phyloP scores from a whole-genome alignment of 345 rosid species.

The Aurinia saxatilis region DNA sequence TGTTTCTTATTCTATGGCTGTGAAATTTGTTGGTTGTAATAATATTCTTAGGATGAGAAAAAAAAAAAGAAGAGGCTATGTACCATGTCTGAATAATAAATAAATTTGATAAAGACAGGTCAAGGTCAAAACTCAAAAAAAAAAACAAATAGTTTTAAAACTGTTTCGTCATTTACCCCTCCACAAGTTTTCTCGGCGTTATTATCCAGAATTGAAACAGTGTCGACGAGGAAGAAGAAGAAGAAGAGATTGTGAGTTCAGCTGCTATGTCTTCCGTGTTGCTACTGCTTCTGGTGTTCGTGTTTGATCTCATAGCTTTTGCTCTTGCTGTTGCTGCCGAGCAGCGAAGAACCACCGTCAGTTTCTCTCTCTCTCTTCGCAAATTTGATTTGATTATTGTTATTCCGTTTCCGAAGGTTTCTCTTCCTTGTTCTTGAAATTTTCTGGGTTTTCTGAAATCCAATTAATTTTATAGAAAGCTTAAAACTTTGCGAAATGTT shows the following conservation, averaged over 20 bases:
- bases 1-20: no score
- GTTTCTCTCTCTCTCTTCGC: conserved; percentile 21
- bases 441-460: not conserved
- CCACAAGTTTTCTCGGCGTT: not conserved
- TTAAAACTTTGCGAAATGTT: not conserved
- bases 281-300: conserved; percentile 55
- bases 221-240: not conserved
- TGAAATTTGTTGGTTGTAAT: no score
- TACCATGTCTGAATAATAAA: no score
- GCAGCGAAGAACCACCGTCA: conserved; percentile 78
- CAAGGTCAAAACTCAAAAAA: no score
- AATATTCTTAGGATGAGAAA: no score
- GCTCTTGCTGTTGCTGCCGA: conserved; percentile 96
- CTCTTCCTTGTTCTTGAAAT: no score
- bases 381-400: not conserved
- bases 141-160: no score
- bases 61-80: not conserved
- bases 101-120: no score
- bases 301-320: conserved; percentile 75
- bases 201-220: conserved; percentile 2
- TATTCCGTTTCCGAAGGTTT: no score
- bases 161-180: no score
- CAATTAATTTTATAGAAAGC: not conserved
- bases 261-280: conserved; percentile 58
- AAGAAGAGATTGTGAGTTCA: not conserved